Base-by-base conservation (phyloP, 2,329 filamentous ascomycete genomes). In the Phoma herbarum region DNA sequence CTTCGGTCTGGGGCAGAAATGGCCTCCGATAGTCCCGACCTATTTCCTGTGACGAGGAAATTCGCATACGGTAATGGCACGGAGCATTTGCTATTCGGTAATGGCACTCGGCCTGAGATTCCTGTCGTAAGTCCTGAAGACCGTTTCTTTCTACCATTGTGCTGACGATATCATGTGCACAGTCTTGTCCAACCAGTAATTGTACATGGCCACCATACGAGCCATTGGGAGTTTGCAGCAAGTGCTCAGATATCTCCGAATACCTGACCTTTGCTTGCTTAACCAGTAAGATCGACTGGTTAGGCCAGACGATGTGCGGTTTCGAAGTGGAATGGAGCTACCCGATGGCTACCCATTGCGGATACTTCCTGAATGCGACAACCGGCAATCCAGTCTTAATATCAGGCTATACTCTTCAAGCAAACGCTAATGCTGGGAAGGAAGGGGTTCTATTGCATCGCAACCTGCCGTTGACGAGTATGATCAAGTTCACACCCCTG, bases 161-260 rank as follows among this genome's bases (percentile, higher is more conserved):
- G n/a, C n/a, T n/a, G n/a, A n/a, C n/a, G n/a, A n/a, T n/a, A n/a
- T n/a, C n/a, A n/a, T n/a, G n/a, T n/a, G 14, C 7, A 25, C n/a
- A 44, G 28, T 66, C 65, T 0, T 75, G 72, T 14, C 72, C 69
- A 0, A 69, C 60, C 0, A 72, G 65, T 5, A 74, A 73, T 9
- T 75, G 73, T 12, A 69, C 66, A 0, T 75, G 69, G 69, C 66
- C 68, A 0, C 3, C 1, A 0, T 74, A 74, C 33, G 60, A 74
- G 0, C 69, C 70, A 0, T 53, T 75, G 0, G 69, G 39, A 0
- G 49, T 75, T 0, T 75, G 70, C 11, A 74, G 69, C n/a, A 1
- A 54, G 1, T 75, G 71, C 18, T 44, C 18, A 1, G 65, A 70
- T 0, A 50, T 65, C 0, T 42, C 65, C 0, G 1, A 60, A 1